Evolutionary conservation across 106 monocot species (phyloP).

Genomic region (Dendrobium catenatum): DNA sequence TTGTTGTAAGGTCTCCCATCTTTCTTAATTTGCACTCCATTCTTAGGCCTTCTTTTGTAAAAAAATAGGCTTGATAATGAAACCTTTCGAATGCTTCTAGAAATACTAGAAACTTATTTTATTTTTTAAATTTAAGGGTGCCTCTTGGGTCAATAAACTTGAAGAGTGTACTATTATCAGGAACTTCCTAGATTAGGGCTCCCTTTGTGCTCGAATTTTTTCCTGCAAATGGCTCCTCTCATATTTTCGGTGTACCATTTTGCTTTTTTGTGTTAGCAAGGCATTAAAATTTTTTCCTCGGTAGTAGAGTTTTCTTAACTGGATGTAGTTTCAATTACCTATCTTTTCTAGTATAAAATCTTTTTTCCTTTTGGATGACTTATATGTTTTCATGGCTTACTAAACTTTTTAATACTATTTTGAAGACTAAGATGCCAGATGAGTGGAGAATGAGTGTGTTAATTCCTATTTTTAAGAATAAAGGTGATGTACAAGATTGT

Average conservation of each 20-base stretch:
- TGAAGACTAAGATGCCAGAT: too few species aligned
- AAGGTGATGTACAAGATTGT: too few species aligned
- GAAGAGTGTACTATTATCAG: background rate
- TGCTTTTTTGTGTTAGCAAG: background rate
- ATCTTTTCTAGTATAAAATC: background rate
- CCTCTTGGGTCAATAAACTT: background rate
- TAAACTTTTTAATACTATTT: too few species aligned
- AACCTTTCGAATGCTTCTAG: background rate
- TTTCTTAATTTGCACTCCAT: background rate
- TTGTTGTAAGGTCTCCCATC: background rate
- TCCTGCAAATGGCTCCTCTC: background rate
- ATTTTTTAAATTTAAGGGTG: background rate
- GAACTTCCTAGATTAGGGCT: background rate
- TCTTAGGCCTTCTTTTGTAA: background rate
- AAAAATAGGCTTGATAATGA: background rate
- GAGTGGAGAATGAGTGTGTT: too few species aligned
- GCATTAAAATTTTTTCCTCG: background rate
- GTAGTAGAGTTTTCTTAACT: background rate
- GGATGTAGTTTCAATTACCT: background rate
- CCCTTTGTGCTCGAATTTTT: background rate
- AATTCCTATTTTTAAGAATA: too few species aligned
- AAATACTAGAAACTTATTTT: background rate
- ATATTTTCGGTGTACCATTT: background rate
- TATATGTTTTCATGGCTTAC: too few species aligned
- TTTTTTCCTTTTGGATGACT: background rate